Evolutionary conservation across 352 stramenopile species (phyloP).

Genomic region (Thalassiosira gravida): DNA sequence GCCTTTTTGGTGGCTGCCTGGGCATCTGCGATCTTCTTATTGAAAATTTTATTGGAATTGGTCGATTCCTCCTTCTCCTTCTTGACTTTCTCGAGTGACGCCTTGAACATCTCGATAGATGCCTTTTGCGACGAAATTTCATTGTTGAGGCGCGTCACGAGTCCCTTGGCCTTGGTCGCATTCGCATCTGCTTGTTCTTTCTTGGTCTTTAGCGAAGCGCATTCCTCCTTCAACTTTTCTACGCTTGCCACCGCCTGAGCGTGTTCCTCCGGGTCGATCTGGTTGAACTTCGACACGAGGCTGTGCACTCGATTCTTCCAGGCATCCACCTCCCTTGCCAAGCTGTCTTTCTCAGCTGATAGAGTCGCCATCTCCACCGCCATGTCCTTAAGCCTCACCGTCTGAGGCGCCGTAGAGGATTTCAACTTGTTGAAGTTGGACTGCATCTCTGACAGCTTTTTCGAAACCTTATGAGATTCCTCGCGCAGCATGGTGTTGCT

Average conservation of each 20-base stretch:
- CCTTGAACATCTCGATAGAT: constrained; percentile 66
- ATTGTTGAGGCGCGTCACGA: constrained; percentile 73
- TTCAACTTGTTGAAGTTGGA: constrained; percentile 59
- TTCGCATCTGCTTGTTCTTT: constrained; percentile 72
- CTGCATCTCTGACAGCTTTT: constrained; percentile 45
- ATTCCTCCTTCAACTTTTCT: constrained; percentile 69
- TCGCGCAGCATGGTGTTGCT: constrained; percentile 81
- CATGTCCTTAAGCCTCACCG: constrained; percentile 56
- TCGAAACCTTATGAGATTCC: constrained; percentile 62
- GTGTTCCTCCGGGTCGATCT: constrained; percentile 85
- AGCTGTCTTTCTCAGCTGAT: constrained; percentile 75
- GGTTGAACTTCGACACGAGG: constrained; percentile 85
- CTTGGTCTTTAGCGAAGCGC: constrained; percentile 48
- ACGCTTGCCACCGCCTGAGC: constrained; percentile 64
- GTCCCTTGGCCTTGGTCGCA: constrained; percentile 57
- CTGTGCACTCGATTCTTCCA: constrained; percentile 84
- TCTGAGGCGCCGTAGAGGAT: constrained; percentile 42
- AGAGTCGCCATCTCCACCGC: constrained; percentile 70
- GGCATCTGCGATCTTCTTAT: constrained; percentile 67
- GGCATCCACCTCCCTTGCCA: constrained; percentile 73
- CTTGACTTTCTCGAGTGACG: constrained; percentile 67
- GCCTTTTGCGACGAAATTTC: constrained; percentile 70
- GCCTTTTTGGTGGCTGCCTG: constrained; percentile 66
- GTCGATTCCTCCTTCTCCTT: constrained; percentile 68
- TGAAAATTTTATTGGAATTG: constrained; percentile 61